Conservation (phyloP, 331 rosid species). For the Spiraea crenata region DNA sequence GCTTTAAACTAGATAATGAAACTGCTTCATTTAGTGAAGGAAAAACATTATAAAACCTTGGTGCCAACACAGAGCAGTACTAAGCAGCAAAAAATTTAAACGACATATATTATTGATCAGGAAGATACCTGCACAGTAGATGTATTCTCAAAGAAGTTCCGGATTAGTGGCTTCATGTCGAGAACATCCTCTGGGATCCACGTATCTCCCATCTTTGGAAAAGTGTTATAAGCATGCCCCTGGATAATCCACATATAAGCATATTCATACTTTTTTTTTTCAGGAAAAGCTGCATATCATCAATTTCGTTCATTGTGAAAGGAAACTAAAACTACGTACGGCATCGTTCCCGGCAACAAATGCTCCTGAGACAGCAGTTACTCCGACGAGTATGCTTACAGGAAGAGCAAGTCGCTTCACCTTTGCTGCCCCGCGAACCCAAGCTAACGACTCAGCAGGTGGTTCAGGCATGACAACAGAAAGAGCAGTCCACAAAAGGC, state of each 20-base stretch:
- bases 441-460: constrained; percentile 60
- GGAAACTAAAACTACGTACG: constrained; percentile 39
- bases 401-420: constrained; percentile 75
- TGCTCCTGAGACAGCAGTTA: constrained; percentile 89
- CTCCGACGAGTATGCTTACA: constrained; percentile 66
- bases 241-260: constrained; percentile 33
- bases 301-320: background rate
- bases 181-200: constrained; percentile 78
- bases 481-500: constrained; percentile 87
- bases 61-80: background rate
- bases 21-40: background rate
- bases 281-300: background rate
- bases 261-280: constrained; percentile 3
- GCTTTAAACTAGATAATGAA: background rate
- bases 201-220: constrained; percentile 79
- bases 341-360: constrained; percentile 95
- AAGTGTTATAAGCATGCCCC: constrained; percentile 90
- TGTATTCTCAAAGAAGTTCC: constrained; percentile 82
- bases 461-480: constrained; percentile 93
- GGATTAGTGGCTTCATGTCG: constrained; percentile 64
- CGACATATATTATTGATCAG: background rate
- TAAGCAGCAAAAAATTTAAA: background rate
- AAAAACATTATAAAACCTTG: background rate
- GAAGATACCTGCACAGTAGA: constrained; percentile 80
- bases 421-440: constrained; percentile 90